Evolutionary conservation across 2,329 filamentous ascomycete species (phyloP).

Genomic region (Curvularia spicifera): DNA sequence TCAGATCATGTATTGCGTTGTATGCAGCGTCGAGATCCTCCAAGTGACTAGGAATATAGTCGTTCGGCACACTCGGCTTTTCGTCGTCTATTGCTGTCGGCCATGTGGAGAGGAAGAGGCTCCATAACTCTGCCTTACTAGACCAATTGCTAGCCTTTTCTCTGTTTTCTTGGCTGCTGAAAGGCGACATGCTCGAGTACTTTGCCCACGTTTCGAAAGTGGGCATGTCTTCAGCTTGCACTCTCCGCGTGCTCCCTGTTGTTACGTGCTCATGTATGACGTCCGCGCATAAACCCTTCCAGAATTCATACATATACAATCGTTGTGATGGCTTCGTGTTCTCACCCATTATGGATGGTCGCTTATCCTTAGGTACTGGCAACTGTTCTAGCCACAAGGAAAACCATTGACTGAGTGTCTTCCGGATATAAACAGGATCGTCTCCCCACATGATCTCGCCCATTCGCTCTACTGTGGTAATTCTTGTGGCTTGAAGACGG

Average conservation of each 20-base stretch:
- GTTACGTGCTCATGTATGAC: neutral
- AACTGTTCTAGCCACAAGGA: neutral
- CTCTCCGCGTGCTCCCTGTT: neutral
- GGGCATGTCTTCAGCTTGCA: neutral
- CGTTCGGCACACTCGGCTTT: neutral
- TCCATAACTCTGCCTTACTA: neutral
- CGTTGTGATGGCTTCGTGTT: neutral
- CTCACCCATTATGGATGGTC: neutral
- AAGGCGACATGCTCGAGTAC: neutral
- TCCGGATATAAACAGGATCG: neutral
- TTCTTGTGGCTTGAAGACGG: neutral
- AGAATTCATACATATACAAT: neutral
- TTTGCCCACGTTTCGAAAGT: neutral
- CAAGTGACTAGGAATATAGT: neutral
- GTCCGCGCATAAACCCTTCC: neutral
- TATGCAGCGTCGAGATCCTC: neutral
- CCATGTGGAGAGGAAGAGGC: neutral
- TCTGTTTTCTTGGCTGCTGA: neutral
- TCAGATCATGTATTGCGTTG: neutral
- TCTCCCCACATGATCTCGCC: conserved; percentile 1
- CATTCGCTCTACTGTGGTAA: neutral
- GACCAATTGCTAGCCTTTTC: neutral
- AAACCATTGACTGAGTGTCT: neutral
- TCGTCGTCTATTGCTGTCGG: neutral
- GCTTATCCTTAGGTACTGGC: neutral